Evolutionary conservation across 192 early-diverging fungal genomes (phyloP), one percentile per base, ranked within the genome.

Genomic region (Kappamyces sp.): DNA sequence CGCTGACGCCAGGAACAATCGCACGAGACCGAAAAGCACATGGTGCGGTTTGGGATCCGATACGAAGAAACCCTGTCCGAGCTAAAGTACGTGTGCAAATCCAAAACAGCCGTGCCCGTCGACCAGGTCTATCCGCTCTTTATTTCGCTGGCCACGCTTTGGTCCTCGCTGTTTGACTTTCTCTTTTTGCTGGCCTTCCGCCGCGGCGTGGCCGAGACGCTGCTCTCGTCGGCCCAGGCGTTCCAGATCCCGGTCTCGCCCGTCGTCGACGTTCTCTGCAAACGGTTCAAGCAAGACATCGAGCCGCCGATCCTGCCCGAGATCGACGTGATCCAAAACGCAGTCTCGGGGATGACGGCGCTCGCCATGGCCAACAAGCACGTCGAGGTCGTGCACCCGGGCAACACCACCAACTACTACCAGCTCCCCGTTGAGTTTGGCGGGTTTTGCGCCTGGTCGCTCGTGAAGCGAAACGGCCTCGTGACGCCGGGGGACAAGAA

Each of bases 101-200:
- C 81, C 7, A 80, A 78, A 54, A 78, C 81, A 5, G 76, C 81
- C 15, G 81, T 83, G 31, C 81, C 81, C 3, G 81, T 83, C 1
- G 81, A 83, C 54, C 81, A 83, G 60, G 81, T 59, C 34, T 59
- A 59, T 70, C 81, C 81, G 6, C 72, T 70, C 63, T 83, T 83
- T 52, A 76, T 83, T 33, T 42, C 61, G 10, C 61, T 83, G 31
- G 68, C 81, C 1, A 76, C 61, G 38, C 53, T 74, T 23, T 83
- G 81, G 81, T 55, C 64, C 31, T 66, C 66, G 37, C 80, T 67
- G 63, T 64, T 69, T 61, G 81, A 83, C 51, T 74, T 80, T 55
- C 67, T 83, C 36, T 83, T 80, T 58, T 51, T 78, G 12, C 48
- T 78, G 10, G 75, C 78, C 0, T 76, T 83, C 47, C 47, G 76